Evolutionary conservation across 495 filamentous ascomycete species (phyloP).

Genomic region (Pseudevernia furfuracea): DNA sequence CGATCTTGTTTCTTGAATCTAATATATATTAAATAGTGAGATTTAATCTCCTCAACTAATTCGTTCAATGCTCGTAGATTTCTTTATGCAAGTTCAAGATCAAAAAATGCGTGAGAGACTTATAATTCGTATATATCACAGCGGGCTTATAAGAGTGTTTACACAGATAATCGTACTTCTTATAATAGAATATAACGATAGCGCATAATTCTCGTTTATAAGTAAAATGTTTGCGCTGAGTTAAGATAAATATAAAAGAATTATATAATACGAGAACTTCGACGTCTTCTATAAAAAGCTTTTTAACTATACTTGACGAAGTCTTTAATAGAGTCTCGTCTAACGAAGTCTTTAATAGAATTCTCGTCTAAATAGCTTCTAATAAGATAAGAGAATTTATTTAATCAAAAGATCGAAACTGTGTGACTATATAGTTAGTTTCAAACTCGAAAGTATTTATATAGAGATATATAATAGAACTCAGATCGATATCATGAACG

Average conservation of each 20-base stretch:
- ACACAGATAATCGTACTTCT: slow-evolving; percentile 16
- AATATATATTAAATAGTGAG: background rate
- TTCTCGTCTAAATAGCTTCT: too few relatives aligned
- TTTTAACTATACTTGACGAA: too few relatives aligned
- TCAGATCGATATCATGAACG: slow-evolving; percentile 8
- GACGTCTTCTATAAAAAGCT: too few relatives aligned
- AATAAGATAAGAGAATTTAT: background rate
- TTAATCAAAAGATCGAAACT: too few relatives aligned
- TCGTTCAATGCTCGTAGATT: too few relatives aligned
- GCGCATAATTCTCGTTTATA: slow-evolving; percentile 15
- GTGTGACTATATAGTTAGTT: background rate
- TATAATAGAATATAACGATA: slow-evolving; percentile 1
- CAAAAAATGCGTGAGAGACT: slow-evolving; percentile 4
- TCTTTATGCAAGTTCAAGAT: background rate
- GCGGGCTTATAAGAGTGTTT: background rate
- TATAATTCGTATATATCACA: slow-evolving; percentile 13
- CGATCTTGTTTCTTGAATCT: background rate
- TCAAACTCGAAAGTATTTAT: slow-evolving; percentile 5
- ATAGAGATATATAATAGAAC: background rate
- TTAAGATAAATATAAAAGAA: slow-evolving; percentile 3
- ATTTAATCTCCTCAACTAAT: too few relatives aligned
- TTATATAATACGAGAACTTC: slow-evolving; percentile 7
- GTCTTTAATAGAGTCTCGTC: too few relatives aligned
- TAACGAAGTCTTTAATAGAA: too few relatives aligned
- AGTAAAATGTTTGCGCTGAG: background rate